Conservation (phyloP, 192 early-diverging fungal species). For the Umbelopsis isabellina region DNA sequence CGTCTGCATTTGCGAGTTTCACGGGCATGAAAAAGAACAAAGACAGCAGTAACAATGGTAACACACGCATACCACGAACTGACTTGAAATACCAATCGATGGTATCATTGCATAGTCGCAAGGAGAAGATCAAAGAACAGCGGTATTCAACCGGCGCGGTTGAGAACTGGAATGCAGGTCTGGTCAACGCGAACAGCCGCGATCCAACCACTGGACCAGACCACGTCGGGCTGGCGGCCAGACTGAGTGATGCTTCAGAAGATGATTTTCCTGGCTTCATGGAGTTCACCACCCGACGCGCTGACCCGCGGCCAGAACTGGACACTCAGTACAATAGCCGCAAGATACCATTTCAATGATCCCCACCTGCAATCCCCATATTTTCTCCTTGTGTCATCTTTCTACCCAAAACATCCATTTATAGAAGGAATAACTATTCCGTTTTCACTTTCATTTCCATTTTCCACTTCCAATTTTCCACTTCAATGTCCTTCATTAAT, state of each 20-base stretch:
- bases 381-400: too few relatives aligned
- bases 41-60: neutral
- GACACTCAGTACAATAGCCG: slow-evolving; percentile 12
- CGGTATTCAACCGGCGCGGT: slow-evolving; percentile 3
- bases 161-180: neutral
- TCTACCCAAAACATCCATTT: too few relatives aligned
- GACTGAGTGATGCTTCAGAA: neutral
- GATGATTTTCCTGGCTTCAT: slow-evolving; percentile 1
- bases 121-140: neutral
- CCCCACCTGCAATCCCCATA: too few relatives aligned
- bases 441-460: too few relatives aligned
- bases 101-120: slow-evolving; percentile 6
- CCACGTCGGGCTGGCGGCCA: neutral
- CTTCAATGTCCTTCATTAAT: too few relatives aligned
- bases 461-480: too few relatives aligned
- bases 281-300: neutral
- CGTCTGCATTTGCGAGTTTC: neutral
- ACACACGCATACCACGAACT: neutral
- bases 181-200: slow-evolving; percentile 6
- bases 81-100: slow-evolving; percentile 1
- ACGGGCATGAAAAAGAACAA: neutral
- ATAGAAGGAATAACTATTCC: too few relatives aligned
- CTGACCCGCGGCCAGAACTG: neutral
- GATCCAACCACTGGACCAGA: neutral
- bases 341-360: neutral